A percentile compares a stretch with the other conserved stretches of the same genome.
These are phyloP conservation scores for Nitzschia palea DNA, from an alignment of 108 stramenopile species.

Conservation along the genomic window DNA sequence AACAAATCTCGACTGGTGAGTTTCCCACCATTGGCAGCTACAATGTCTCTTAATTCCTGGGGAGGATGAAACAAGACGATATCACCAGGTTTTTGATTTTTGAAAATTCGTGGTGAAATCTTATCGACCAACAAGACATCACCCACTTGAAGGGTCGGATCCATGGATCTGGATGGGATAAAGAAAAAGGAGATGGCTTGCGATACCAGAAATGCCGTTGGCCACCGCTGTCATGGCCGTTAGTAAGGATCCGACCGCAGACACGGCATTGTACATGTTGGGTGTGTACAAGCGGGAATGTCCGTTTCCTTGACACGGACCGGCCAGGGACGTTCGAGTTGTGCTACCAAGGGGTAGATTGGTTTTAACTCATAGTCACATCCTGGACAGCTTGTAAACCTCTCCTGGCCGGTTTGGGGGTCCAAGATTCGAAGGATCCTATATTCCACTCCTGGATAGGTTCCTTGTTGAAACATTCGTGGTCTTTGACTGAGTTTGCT, in stretches of 20 bases:
- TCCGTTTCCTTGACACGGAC: conserved; percentile 48
- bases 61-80: conserved; percentile 63
- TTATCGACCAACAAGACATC: conserved; percentile 72
- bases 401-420: conserved; percentile 23
- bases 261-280: conserved; percentile 60
- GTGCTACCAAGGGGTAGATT: conserved; percentile 59
- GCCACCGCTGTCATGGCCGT: conserved; percentile 49
- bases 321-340: conserved; percentile 69
- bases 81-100: conserved; percentile 26
- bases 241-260: conserved; percentile 45
- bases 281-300: conserved; percentile 56
- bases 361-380: conserved; percentile 56
- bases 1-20: conserved; percentile 53
- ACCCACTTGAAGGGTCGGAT: conserved; percentile 53
- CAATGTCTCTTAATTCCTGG: conserved; percentile 35
- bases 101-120: conserved; percentile 40
- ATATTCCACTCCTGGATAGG: conserved; percentile 60
- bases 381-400: conserved; percentile 40
- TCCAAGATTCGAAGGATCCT: conserved; percentile 44
- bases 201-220: conserved; percentile 44
- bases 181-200: conserved; percentile 53
- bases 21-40: conserved; percentile 37
- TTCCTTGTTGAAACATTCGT: conserved; percentile 45
- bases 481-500: conserved; percentile 33
- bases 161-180: conserved; percentile 65